Evolutionary conservation across 2,329 filamentous ascomycete genomes (phyloP), one percentile per base, ranked within the genome.

Genomic region (Ascochyta rabiei): DNA sequence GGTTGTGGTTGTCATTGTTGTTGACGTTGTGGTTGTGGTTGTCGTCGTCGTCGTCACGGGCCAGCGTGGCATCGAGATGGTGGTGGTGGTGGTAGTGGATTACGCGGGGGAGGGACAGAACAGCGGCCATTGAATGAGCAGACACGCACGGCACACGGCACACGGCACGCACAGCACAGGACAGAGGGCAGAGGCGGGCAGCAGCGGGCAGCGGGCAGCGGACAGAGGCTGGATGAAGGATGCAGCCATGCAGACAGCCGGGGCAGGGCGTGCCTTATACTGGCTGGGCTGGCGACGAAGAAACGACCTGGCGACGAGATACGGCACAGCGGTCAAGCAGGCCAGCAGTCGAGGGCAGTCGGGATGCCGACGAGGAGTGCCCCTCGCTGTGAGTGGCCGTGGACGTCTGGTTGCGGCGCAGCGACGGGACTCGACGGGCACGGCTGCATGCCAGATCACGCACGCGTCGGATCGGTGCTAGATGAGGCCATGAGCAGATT

Each of bases 291-390:
- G 15, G 35, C 33, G 13, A 23, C 37, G 53, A 65, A 56, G 50
- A 66, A 64, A 53, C 30, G 61, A 66, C 61, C 43, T 43, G 57
- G 59, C 56, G 60, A 34, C 48, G 46, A 40, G 34, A 21, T 19
- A 21, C 39, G 42, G 49, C 50, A 48, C 44, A 46, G 35, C 45
- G 40, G 40, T 33, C 48, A 24, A 40, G 26, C 45, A 30, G 28
- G 12, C 10, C 28, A 13, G 28, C 28, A 18, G 31, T 8, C 23
- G 18, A 13, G 40, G 18, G 40, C 33, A 3, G n/a, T 62, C 57
- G 56, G 58, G 41, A 62, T 60, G 59, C 57, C 59, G 58, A 61
- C 51, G 28, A 9, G 44, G 30, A 10, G 18, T 24, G 37, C 12
- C 8, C 23, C 28, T 15, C 15, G 34, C 48, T 38, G 24, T 30